A percentile compares a stretch with the other conserved stretches of the same genome.
These are phyloP conservation scores for Melampsora larici-populina DNA, from an alignment of 1,284 basidiomycete genomes.

Conservation along the genomic window DNA sequence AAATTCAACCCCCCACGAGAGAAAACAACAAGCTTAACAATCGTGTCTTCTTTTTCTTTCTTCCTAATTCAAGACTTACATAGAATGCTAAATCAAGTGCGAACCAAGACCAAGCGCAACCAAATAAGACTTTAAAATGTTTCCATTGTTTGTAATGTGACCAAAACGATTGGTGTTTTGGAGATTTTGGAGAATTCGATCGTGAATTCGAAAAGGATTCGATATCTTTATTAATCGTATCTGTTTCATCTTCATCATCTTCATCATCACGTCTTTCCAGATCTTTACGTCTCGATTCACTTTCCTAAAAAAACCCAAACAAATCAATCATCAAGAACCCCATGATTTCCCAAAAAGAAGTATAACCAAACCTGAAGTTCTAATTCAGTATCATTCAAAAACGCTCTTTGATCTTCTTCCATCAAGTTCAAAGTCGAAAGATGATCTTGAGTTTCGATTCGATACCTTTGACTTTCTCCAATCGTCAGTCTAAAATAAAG, in stretches of 20 bases:
- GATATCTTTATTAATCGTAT: slow-evolving; percentile 43
- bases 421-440: no score
- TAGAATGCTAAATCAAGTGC: slow-evolving; percentile 70
- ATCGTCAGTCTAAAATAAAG: slow-evolving; percentile 59
- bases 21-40: no score
- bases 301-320: slow-evolving; percentile 52
- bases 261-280: slow-evolving; percentile 58
- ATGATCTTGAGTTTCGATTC: slow-evolving; percentile 79
- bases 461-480: slow-evolving; percentile 68
- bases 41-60: no score
- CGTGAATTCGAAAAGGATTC: no score
- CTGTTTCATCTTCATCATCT: slow-evolving; percentile 27
- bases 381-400: not conserved
- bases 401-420: slow-evolving; percentile 57
- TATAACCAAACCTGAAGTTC: not conserved
- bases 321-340: not conserved
- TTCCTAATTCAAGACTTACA: no score
- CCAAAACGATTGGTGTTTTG: slow-evolving; percentile 45
- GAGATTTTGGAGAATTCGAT: no score
- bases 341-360: slow-evolving; percentile 27
- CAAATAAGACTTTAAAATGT: slow-evolving; percentile 47
- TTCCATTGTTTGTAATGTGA: slow-evolving; percentile 50
- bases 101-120: slow-evolving; percentile 51
- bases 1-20: no score
- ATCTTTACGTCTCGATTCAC: slow-evolving; percentile 58